These are phyloP conservation scores for Tulasnella sp. DNA, from an alignment of 768 basidiomycete species.

Conservation along the genomic window DNA sequence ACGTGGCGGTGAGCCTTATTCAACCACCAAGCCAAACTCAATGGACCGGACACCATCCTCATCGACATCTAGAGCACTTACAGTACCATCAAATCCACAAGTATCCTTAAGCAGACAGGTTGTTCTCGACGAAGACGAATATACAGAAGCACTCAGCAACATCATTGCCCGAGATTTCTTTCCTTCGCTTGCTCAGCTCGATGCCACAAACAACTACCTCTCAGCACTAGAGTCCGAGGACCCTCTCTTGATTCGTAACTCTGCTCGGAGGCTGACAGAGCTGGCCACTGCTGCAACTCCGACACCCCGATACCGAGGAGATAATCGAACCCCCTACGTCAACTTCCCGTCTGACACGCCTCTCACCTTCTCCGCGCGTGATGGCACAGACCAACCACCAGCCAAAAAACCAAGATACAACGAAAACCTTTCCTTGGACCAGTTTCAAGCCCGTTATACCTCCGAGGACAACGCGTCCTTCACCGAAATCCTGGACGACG, in stretches of 20 bases:
- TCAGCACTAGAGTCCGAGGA: conserved; percentile 74
- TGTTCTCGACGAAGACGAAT: conserved; percentile 70
- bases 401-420: conserved; percentile 47
- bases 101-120: conserved; percentile 26
- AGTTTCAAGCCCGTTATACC: conserved; percentile 87
- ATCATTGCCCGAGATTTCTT: conserved; percentile 99
- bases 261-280: conserved; percentile 68
- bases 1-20: not conserved
- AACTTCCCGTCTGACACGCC: conserved; percentile 64
- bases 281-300: conserved; percentile 52
- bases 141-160: conserved; percentile 79
- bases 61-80: conserved; percentile 21
- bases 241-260: conserved; percentile 66
- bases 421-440: conserved; percentile 64
- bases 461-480: conserved; percentile 98
- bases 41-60: conserved; percentile 18
- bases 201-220: conserved; percentile 83
- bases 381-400: not conserved
- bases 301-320: conserved; percentile 25
- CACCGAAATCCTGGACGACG: conserved; percentile 83
- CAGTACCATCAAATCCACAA: conserved; percentile 20
- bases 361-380: conserved; percentile 37
- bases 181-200: conserved; percentile 83
- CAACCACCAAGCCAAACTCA: conserved; percentile 9
- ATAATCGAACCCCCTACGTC: conserved; percentile 65